Base-by-base conservation (phyloP, 768 basidiomycete genomes). In the Suillus discolor region DNA sequence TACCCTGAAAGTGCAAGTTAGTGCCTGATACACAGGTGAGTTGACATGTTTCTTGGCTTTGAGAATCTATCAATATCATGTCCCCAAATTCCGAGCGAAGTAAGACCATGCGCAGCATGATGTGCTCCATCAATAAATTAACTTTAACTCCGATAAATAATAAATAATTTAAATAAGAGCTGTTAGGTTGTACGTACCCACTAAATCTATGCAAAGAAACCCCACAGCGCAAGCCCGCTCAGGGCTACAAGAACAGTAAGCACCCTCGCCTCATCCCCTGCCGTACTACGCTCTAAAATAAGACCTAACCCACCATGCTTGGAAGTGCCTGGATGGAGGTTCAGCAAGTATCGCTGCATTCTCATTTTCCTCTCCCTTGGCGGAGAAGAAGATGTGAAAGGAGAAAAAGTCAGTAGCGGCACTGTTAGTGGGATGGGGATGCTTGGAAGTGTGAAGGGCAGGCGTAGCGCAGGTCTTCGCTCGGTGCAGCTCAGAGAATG, bases 251-350 rank as follows among this genome's bases (percentile, higher is more conserved):
- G 44, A 6, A 75, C 64, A 38, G 70, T 57, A 39, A 77, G 64
- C 3, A 75, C 67, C 61, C 76, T 80, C 73, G 85, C 82, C 75
- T 92, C 90, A 71, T 91, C 88, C 7, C 90, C 90, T 28, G 90
- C 90, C 1, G 83, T 75, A 23, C 86, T 86, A 66, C 74, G 80
- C 75, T 91, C 90, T 38, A 85, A 69, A 38, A 89, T 63, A 65
- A 91, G 72, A 45, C 79, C 77, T 41, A 79, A 8, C 53, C 85
- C 67, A 12, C 82, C 82, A 47, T 76, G 75, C 66, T 79, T 79
- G 75, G 79, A 74, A 45, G 79, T 67, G 47, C 76, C 75, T 44
- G 81, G 79, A 64, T 71, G 63, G 57, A 77, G 66, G 65, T 71
- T 69, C 61, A 80, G 61, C 61, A 66, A 65, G 69, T 74, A 73